Evolutionary conservation across 2,329 filamentous ascomycete species (phyloP), one percentile per base, ranked within the genome.

Genomic region (Diplodia intermedia): DNA sequence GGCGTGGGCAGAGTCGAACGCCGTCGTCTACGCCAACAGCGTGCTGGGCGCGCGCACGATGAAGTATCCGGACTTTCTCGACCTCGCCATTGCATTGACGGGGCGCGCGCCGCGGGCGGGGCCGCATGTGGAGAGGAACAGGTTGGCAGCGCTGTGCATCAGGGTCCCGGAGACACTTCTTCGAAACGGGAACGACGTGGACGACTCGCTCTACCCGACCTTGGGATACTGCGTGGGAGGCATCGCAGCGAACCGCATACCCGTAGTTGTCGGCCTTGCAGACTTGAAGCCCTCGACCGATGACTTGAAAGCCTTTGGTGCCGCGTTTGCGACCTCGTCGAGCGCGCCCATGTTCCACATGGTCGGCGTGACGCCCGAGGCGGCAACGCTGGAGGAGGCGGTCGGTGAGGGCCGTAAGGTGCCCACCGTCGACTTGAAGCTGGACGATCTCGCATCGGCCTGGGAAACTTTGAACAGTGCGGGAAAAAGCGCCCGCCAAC

Each of bases 61-160:
- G 66, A 84, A 84, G 67, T 83, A 82, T 67, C 82, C 82, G 0
- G 81, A 83, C 62, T 81, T 79, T 43, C 74, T 84, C 2, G 82
- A 84, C 38, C 75, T 82, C 6, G 78, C 74, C 50, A 81, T 83
- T 43, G 81, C 81, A 0, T 66, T 84, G 55, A 83, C 81, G 0
- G 82, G 82, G 1, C 73, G 79, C 7, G 76, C 76, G 0, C 78
- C 78, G 0, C 49, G 69, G 18, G 75, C 73, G 0, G 76, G 75
- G 0, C 70, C 75, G 20, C 76, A 81, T 65, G 36, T 76, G 14
- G 67, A 71, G 5, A 68, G 65, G 4, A 71, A 73, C 15, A 72
- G 78, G 1, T 36, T 65, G 12, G 71, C 71, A 2, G 15, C 20
- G 31, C n/a, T 57, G 6, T 47, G 43, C n/a, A 4, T 47, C 18